Percentiles rank a stretch among this genome's conserved stretches.
phyloP scores from a whole-genome alignment of 1,284 basidiomycete species.

The Marasmius sp. region DNA sequence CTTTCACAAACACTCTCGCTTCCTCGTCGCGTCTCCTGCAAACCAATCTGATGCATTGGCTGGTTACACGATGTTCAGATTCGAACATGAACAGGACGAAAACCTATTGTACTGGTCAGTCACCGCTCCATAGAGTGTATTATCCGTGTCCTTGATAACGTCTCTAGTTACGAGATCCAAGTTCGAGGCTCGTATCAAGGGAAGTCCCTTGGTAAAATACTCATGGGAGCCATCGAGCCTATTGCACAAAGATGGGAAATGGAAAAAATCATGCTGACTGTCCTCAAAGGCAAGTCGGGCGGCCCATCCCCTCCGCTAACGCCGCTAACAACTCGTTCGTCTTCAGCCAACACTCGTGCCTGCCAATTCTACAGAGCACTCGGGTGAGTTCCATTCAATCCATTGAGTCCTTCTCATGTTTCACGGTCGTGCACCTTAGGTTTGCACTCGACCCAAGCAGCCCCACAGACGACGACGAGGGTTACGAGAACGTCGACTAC shows the following conservation, averaged over 20 bases:
- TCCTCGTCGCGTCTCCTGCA: slow-evolving; percentile 44
- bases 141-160: background rate
- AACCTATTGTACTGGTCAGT: slow-evolving; percentile 67
- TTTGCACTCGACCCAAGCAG: slow-evolving; percentile 55
- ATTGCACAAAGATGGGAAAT: slow-evolving; percentile 57
- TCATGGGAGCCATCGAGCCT: slow-evolving; percentile 48
- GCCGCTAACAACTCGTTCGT: background rate
- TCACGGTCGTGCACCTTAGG: slow-evolving; percentile 30
- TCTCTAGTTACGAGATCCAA: slow-evolving; percentile 71
- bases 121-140: background rate
- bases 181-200: slow-evolving; percentile 39
- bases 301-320: background rate
- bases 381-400: slow-evolving; percentile 42
- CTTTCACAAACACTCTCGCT: slow-evolving; percentile 59
- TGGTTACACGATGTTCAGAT: slow-evolving; percentile 69
- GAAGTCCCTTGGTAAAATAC: slow-evolving; percentile 52
- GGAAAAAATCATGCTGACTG: slow-evolving; percentile 72
- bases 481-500: slow-evolving; percentile 47
- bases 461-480: slow-evolving; percentile 38
- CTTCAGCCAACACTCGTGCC: slow-evolving; percentile 54
- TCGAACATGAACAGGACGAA: slow-evolving; percentile 61
- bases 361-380: slow-evolving; percentile 53
- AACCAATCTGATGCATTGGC: slow-evolving; percentile 24
- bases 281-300: slow-evolving; percentile 53
- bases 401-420: background rate